Evolutionary conservation across 1,284 basidiomycete genomes (phyloP).

Genomic region (Sanghuangporus weigelae): DNA sequence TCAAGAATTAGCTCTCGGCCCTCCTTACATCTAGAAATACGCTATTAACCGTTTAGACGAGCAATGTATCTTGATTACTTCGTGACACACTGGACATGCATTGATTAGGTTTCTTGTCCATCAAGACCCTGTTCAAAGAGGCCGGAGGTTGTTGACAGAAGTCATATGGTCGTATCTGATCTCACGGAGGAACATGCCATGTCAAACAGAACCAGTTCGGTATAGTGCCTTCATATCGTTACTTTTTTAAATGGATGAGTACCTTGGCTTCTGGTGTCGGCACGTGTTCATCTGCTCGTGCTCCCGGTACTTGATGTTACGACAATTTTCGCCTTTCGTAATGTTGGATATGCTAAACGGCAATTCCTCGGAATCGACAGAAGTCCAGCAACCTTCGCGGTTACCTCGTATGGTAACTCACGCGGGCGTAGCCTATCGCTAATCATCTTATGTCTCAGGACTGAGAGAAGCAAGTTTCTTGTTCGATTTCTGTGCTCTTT

Average conservation of each 20-base stretch:
- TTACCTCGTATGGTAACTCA: not conserved
- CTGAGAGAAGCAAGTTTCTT: not conserved
- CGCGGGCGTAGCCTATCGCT: not conserved
- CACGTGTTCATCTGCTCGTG: not conserved
- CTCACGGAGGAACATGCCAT: not conserved
- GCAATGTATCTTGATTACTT: not conserved
- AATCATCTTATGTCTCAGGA: not conserved
- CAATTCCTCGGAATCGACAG: not conserved
- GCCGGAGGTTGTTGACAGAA: not conserved
- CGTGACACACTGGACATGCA: not conserved
- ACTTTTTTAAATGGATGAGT: not conserved
- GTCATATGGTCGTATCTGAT: not conserved
- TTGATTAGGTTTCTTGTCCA: not conserved
- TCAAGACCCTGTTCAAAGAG: not conserved
- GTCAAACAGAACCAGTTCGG: not conserved
- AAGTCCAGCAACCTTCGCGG: not conserved
- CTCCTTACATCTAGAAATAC: constrained; percentile 11
- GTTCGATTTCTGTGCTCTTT: not conserved
- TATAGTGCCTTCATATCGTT: too few relatives aligned
- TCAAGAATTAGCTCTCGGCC: constrained; percentile 7
- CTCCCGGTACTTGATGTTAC: not conserved
- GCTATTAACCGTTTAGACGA: not conserved
- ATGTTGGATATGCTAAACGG: not conserved
- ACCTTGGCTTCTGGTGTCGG: not conserved
- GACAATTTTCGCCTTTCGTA: not conserved